A percentile compares a stretch with the other conserved stretches of the same genome.
These are phyloP conservation scores for Quercus wislizeni DNA, from an alignment of 306 rosid species.

Conservation along the genomic window DNA sequence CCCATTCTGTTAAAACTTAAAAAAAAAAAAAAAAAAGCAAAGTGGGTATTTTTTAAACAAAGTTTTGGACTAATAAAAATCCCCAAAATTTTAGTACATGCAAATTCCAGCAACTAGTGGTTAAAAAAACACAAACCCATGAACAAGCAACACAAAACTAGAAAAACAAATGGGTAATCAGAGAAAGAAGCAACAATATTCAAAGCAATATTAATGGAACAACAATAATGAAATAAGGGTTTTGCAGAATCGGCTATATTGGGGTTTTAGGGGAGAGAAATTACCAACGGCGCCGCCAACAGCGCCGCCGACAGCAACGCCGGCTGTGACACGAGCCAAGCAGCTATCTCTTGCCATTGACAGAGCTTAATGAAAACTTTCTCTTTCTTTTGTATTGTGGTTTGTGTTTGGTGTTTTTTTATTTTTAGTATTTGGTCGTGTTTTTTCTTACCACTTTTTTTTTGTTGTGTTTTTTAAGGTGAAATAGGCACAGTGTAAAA, in stretches of 20 bases:
- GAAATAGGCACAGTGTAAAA: too few species aligned
- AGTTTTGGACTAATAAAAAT: neutral
- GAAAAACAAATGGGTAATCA: neutral
- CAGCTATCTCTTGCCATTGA: conserved; percentile 77
- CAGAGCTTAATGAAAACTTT: too few species aligned
- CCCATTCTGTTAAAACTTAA: neutral
- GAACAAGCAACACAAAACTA: neutral
- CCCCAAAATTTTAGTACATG: neutral
- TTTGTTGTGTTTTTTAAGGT: too few species aligned
- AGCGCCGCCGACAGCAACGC: conserved; percentile 73
- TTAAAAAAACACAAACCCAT: neutral
- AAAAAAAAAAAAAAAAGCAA: neutral
- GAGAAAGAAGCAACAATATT: neutral
- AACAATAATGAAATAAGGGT: neutral
- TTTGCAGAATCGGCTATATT: neutral
- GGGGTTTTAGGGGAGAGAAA: neutral
- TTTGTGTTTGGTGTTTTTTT: too few species aligned
- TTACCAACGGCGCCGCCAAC: conserved; percentile 75
- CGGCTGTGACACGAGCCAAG: conserved; percentile 61
- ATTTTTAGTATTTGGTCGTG: too few species aligned
- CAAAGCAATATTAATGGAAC: neutral
- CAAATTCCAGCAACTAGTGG: neutral
- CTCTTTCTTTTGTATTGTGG: too few species aligned
- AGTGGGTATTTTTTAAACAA: neutral
- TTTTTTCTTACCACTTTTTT: too few species aligned